Conservation (phyloP, 2,329 filamentous ascomycete genomes). For the Plenodomus tracheiphilus region DNA sequence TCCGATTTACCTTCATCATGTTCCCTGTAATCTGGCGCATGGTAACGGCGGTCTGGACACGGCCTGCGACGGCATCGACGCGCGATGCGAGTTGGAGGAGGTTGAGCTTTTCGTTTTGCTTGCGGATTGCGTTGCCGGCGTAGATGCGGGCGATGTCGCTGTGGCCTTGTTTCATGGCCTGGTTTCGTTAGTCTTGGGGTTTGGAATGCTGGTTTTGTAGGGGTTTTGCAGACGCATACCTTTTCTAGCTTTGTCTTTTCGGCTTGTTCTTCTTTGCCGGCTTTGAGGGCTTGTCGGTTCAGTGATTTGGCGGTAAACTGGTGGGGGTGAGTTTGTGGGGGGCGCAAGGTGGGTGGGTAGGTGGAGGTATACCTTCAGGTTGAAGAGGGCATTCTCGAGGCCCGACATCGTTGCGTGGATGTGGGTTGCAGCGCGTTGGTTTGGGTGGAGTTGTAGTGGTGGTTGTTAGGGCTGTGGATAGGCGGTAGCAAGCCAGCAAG, state of each 20-base stretch:
- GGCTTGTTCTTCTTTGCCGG: slow-evolving; percentile 62
- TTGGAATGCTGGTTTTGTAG: neutral
- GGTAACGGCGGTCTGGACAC: slow-evolving; percentile 66
- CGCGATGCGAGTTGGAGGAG: slow-evolving; percentile 60
- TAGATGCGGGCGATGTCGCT: slow-evolving; percentile 66
- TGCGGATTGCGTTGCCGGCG: slow-evolving; percentile 65
- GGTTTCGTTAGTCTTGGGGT: neutral
- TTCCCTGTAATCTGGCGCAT: slow-evolving; percentile 64
- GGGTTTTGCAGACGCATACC: slow-evolving; percentile 37
- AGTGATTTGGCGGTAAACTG: slow-evolving; percentile 67
- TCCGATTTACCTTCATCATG: slow-evolving; percentile 65
- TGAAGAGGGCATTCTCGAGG: slow-evolving; percentile 65
- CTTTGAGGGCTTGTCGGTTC: slow-evolving; percentile 64
- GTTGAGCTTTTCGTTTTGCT: slow-evolving; percentile 65
- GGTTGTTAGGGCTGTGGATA: slow-evolving; percentile 15
- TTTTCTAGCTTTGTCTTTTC: slow-evolving; percentile 67
- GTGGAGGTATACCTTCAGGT: slow-evolving; percentile 56
- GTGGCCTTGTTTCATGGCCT: slow-evolving; percentile 64
- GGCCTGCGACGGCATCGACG: slow-evolving; percentile 62
- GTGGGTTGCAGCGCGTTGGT: slow-evolving; percentile 11
- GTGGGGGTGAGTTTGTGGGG: too few species aligned
- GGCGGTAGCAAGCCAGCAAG: slow-evolving; percentile 11
- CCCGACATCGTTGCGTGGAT: slow-evolving; percentile 55
- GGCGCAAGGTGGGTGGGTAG: too few species aligned
- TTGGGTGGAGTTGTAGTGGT: slow-evolving; percentile 9